Evolutionary conservation across 1,139 yeast species (phyloP), one percentile per base, ranked within the genome.

Genomic region (Geotrichum phurueaensis): DNA sequence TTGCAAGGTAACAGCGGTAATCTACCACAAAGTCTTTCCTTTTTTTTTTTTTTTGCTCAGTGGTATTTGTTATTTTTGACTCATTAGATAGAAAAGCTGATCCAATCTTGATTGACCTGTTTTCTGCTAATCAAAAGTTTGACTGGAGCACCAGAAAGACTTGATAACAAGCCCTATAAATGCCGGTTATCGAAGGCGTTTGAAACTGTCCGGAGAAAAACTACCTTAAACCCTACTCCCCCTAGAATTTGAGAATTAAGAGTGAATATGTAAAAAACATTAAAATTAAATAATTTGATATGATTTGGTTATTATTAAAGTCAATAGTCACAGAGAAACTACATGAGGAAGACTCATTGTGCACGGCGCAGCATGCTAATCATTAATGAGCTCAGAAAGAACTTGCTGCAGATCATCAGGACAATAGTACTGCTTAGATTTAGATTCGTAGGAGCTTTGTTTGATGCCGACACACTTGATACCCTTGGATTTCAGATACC

Each of bases 391-490:
- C 22, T n/a, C 23, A 3, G 51, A 23, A 23, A 53, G 33, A 9
- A 31, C 47, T 4, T 27, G 20, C 27, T 53, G 56, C 25, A 53
- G 15, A 13, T 15, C 29, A 3, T 53, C 51, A 13, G 56, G 27
- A 9, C 51, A 27, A 25, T 53, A 53, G 27, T 39, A 15, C 18
- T 53, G 56, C 13, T 18, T 43, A 15, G 51, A 25, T 15, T 45
- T 43, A 7, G 45, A 18, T 13, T 15, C 52, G 10, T 39, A 20
- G 13, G 43, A 7, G 2, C 18, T 33, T 20, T 36, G 39, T 9
- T 53, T 6, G 12, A 43, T 23, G 18, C 56, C 53, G 5, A 57
- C 33, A 53, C 62, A 58, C 25, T 52, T 59, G n/a, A 61, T 56
- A 10, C 62, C 63, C 15, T 52, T 53, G 10, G 45, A 15, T n/a